Evolutionary conservation across 2,329 filamentous ascomycete species (phyloP), one percentile per base, ranked within the genome.

Genomic region (Aspergillus intermedius): DNA sequence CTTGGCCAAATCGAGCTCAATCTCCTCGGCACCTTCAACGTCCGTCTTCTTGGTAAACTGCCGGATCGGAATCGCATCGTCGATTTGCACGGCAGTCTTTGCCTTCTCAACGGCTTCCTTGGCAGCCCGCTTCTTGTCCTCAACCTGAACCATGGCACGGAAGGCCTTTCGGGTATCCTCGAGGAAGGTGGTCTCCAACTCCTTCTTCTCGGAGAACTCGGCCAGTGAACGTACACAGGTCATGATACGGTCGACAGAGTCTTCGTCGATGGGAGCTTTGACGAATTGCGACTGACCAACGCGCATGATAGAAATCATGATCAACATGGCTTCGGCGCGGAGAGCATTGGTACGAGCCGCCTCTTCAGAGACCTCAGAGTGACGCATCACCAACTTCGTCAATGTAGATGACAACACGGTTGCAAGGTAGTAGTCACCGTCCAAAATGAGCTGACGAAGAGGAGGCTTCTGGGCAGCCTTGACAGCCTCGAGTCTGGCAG

Each of bases 241-340:
- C 93, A 98, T 97, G 68, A 98, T 91, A 60, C 93, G 85, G 69
- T 98, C 93, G n/a, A 97, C 82, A 0, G 93, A 96, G 67, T 98
- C 93, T 68, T 98, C 93, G 54, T 98, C 93, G 55, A 98, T 97
- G 2, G 90, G 88, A 1, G 89, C 87, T 75, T 97, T 97, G 64
- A 95, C 93, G 59, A 98, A 98, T 55, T 95, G 89, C n/a, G 91
- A 97, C 72, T 98, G 93, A 37, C 93, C 93, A 52, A 96, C 93
- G 44, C 93, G 90, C 57, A 98, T 89, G 58, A 98, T 94, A 4
- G 93, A 97, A 60, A 98, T 95, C 91, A 97, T 95, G 66, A 98
- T 97, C 46, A 98, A 80, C 93, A 98, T 98, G 41, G 93, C 93
- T 71, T 98, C 93, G 3, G 93, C 93, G 44, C 89, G 86, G 22